Evolutionary conservation across 805 yeast species (phyloP).

Genomic region (Ogataea thermomethanolica): DNA sequence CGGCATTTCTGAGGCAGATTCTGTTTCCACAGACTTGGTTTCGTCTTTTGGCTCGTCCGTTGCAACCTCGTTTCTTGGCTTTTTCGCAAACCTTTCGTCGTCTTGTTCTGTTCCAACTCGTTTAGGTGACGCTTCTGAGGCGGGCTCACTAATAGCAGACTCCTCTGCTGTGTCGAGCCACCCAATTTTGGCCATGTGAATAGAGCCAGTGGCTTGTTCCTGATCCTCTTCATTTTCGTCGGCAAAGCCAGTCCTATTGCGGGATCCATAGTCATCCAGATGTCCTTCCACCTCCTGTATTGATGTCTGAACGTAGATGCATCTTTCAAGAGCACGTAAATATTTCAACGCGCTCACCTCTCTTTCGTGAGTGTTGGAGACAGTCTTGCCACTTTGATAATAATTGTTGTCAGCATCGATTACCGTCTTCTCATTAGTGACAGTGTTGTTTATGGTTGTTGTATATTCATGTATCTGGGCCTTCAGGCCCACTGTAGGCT

Average conservation of each 20-base stretch:
- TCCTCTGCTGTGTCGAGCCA: constrained; percentile 6
- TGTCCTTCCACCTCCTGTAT: constrained; percentile 20
- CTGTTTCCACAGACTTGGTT: not conserved
- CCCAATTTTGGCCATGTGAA: constrained; percentile 21
- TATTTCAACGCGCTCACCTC: constrained; percentile 25
- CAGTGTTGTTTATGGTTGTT: constrained; percentile 17
- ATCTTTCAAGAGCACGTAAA: constrained; percentile 24
- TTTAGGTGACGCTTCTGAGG: constrained; percentile 19
- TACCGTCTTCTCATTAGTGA: constrained; percentile 16
- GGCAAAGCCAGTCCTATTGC: constrained; percentile 10
- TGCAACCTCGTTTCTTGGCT: constrained; percentile 17
- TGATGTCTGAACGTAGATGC: constrained; percentile 24
- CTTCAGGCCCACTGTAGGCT: not conserved
- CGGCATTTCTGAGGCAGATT: not conserved
- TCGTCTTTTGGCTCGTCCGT: not conserved
- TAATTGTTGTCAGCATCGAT: constrained; percentile 15
- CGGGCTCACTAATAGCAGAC: not conserved
- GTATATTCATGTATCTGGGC: constrained; percentile 7
- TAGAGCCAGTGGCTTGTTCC: constrained; percentile 2
- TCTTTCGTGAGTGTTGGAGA: not conserved
- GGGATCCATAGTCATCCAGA: constrained; percentile 17
- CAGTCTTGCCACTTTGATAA: constrained; percentile 9
- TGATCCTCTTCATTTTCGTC: constrained; percentile 1
- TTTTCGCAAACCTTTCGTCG: constrained; percentile 15
- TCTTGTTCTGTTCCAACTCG: constrained; percentile 9